These are phyloP conservation scores for Citropsis articulata DNA, from an alignment of 345 rosid species.

Conservation along the genomic window DNA sequence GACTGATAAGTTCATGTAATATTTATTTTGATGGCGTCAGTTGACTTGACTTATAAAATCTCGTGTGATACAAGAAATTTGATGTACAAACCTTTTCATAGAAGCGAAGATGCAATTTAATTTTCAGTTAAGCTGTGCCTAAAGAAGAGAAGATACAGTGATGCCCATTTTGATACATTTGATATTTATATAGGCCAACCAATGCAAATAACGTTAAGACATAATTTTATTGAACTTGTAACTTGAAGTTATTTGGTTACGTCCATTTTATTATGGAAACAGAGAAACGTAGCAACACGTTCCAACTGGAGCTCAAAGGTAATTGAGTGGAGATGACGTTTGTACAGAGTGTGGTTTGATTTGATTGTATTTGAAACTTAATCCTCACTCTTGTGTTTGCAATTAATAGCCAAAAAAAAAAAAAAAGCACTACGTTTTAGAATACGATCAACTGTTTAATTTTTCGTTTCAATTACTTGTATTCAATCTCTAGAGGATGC, in stretches of 20 bases:
- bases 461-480: background rate
- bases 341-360: slow-evolving; percentile 6
- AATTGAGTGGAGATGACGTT: slow-evolving; percentile 20
- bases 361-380: slow-evolving; percentile 5
- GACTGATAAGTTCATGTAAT: too few species aligned
- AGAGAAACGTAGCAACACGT: background rate
- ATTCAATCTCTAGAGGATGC: background rate
- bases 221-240: too few species aligned
- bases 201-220: too few species aligned
- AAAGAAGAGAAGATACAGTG: too few species aligned
- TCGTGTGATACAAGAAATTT: too few species aligned
- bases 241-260: background rate
- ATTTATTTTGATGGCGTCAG: too few species aligned
- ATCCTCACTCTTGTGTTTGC: background rate
- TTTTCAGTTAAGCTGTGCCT: too few species aligned
- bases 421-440: background rate
- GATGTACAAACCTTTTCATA: too few species aligned
- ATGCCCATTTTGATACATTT: too few species aligned
- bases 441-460: background rate
- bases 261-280: background rate
- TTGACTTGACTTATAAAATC: too few species aligned
- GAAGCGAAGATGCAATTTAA: too few species aligned
- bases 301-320: slow-evolving; percentile 1
- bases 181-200: too few species aligned
- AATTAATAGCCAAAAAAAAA: background rate